A percentile compares a stretch with the other conserved stretches of the same genome.
Conservation (phyloP, 164 flowering plant genomes). For the Vitis rupestris region DNA sequence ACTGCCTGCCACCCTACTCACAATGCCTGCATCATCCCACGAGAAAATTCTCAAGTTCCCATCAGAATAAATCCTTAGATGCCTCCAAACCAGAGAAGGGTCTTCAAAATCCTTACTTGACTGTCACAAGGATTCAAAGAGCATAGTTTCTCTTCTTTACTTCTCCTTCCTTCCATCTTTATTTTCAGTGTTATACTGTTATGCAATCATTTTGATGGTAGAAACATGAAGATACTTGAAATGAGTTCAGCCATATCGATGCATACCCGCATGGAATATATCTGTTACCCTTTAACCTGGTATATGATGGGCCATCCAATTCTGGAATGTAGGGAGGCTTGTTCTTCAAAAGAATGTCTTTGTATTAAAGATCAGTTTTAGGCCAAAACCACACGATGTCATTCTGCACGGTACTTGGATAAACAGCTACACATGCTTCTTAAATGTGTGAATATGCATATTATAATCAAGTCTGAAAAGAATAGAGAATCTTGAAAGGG, state of each 20-base stretch:
- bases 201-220: too few relatives aligned
- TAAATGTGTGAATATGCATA: conserved; percentile 69
- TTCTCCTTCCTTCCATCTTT: too few relatives aligned
- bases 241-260: not conserved
- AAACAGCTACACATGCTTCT: conserved; percentile 81
- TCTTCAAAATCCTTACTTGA: conserved; percentile 46
- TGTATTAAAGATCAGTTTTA: conserved; percentile 56
- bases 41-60: conserved; percentile 62
- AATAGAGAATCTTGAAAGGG: too few relatives aligned
- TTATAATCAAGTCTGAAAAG: too few relatives aligned
- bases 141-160: too few relatives aligned
- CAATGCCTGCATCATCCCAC: conserved; percentile 42
- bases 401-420: conserved; percentile 80
- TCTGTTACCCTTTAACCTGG: conserved; percentile 55
- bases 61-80: conserved; percentile 49
- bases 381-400: conserved; percentile 97
- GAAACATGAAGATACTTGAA: not conserved
- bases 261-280: conserved; percentile 86
- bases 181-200: too few relatives aligned
- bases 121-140: not conserved
- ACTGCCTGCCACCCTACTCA: conserved; percentile 49
- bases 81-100: conserved; percentile 37
- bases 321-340: conserved; percentile 77
- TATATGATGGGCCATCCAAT: conserved; percentile 82
- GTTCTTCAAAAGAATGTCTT: conserved; percentile 49